Base-by-base conservation (phyloP, 768 basidiomycete species). In the Pisolithus microcarpus region DNA sequence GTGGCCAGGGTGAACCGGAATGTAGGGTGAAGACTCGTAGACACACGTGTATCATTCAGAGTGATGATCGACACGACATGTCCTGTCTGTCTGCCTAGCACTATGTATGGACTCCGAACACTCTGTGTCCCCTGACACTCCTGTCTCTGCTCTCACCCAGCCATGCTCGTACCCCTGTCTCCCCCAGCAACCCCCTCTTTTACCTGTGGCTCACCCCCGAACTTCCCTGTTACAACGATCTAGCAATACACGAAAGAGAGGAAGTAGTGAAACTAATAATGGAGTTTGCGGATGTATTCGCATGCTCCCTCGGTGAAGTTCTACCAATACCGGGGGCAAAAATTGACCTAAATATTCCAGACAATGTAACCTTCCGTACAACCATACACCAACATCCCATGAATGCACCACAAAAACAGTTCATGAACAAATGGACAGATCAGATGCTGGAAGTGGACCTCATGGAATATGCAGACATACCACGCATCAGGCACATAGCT, bases 241-340 rank as follows among this genome's bases (percentile, higher is more conserved):
- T 76, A 0, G 37, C 43, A 2, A 54, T 60, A 0, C 30, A 48
- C 0, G 54, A 52, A 4, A 53, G 73, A 43, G 50, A 56, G 3
- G n/a, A 15, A 3, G 69, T 74, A 0, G 18, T 34, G 0, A 49
- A 42, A 0, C 49, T 74, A 1, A 26, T 75, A 0, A 34, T 7
- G 0, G 48, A 66, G 39, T 72, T 61, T 48, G 71, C 73, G 0
- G 72, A 76, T 50, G 56, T 65, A 24, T 77, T 74, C 46, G 70
- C 72, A 1, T 57, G 75, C 3, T 61, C 69, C 0, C 51, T 76
- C 8, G 62, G 64, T 21, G 71, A 77, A 49, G 74, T 76, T 3
- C 34, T 39, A 0, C 53, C 56, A 1, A 65, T 75, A 0, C 43
- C 34, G 0, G 40, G 40, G 2, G 24, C 24, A 6, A 5, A 5